Percentiles rank a stretch among this genome's conserved stretches.
Conservation (phyloP, 192 early-diverging fungal genomes). For the Thamnidium elegans region DNA sequence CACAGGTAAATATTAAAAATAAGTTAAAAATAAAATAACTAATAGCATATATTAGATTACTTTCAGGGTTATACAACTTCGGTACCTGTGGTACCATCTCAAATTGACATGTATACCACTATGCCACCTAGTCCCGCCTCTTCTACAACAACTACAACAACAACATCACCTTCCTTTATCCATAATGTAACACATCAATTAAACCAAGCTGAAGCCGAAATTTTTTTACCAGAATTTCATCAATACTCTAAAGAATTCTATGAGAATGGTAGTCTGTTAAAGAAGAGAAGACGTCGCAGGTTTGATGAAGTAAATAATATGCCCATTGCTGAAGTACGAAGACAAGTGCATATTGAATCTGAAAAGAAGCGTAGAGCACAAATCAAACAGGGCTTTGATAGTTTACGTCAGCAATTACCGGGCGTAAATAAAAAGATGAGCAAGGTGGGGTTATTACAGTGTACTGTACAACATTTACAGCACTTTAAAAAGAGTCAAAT, state of each 20-base stretch:
- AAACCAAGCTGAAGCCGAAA: constrained; percentile 24
- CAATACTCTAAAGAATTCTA: constrained; percentile 38
- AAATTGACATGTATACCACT: constrained; percentile 9
- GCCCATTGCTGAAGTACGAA: constrained; percentile 35
- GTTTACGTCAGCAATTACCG: constrained; percentile 39
- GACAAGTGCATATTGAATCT: constrained; percentile 45
- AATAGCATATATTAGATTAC: too few species aligned
- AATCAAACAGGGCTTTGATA: constrained; percentile 44
- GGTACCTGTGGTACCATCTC: constrained; percentile 7
- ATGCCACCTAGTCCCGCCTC: not conserved
- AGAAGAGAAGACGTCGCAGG: constrained; percentile 18
- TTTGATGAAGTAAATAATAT: constrained; percentile 8
- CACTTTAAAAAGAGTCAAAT: constrained; percentile 38
- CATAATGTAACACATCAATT: not conserved
- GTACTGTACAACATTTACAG: constrained; percentile 38
- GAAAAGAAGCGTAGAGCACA: constrained; percentile 46
- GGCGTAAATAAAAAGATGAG: constrained; percentile 39
- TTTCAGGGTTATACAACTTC: too few species aligned
- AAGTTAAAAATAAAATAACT: too few species aligned
- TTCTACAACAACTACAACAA: not conserved
- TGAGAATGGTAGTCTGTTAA: constrained; percentile 19
- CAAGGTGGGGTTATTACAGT: constrained; percentile 36
- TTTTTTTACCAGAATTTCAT: constrained; percentile 35
- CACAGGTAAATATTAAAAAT: too few species aligned
- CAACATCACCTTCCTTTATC: too few species aligned